phyloP scores from a whole-genome alignment of 306 rosid species.

The Cicer bijugum region DNA sequence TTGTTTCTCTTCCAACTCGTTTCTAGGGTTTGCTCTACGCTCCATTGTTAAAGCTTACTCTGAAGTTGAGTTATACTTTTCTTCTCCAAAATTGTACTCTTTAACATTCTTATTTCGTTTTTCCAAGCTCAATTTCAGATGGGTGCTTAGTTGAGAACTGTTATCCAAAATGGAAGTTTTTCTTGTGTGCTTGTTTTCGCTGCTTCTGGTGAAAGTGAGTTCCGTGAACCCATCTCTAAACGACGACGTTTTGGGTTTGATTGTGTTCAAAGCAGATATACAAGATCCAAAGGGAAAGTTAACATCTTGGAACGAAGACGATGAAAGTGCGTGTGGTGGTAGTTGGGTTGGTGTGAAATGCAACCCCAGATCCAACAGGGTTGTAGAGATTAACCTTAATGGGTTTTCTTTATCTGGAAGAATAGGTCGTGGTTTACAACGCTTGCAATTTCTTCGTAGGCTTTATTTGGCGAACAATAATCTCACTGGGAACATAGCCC shows the following conservation, averaged over 20 bases:
- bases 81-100: slow-evolving; percentile 17
- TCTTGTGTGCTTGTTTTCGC: slow-evolving; percentile 39
- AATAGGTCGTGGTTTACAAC: slow-evolving; percentile 79
- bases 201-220: slow-evolving; percentile 50
- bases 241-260: slow-evolving; percentile 94
- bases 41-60: slow-evolving; percentile 30
- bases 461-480: slow-evolving; percentile 77
- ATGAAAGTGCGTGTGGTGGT: slow-evolving; percentile 67
- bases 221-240: slow-evolving; percentile 81
- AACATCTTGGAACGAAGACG: slow-evolving; percentile 86
- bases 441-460: slow-evolving; percentile 69
- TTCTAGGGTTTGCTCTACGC: slow-evolving; percentile 49
- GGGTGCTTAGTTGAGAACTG: slow-evolving; percentile 45
- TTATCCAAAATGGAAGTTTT: slow-evolving; percentile 49
- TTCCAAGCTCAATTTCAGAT: slow-evolving; percentile 47
- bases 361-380: slow-evolving; percentile 91
- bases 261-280: slow-evolving; percentile 90
- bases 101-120: slow-evolving; percentile 18
- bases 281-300: slow-evolving; percentile 82
- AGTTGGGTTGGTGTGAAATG: slow-evolving; percentile 83
- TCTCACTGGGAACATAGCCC: slow-evolving; percentile 71
- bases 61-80: slow-evolving; percentile 21
- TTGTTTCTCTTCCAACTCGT: slow-evolving; percentile 27
- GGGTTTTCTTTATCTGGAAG: slow-evolving; percentile 82
- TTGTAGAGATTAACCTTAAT: slow-evolving; percentile 77